Conservation (phyloP, 2,329 filamentous ascomycete genomes). For the Monosporascus sp. region DNA sequence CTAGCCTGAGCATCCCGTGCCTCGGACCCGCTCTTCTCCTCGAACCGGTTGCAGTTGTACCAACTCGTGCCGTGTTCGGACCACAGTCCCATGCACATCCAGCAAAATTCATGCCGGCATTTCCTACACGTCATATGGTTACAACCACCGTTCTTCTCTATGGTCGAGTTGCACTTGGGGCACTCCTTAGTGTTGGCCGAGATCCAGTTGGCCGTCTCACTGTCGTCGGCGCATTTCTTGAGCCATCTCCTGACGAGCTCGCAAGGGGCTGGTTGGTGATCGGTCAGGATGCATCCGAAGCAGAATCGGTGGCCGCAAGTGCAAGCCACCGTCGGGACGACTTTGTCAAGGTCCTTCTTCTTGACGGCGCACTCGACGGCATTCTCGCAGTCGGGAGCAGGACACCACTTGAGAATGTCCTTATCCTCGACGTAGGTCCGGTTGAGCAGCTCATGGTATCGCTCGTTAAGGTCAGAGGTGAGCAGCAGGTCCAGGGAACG, state of each 20-base stretch:
- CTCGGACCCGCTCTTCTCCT: conserved; percentile 90
- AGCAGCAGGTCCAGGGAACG: conserved; percentile 78
- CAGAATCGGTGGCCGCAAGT: conserved; percentile 83
- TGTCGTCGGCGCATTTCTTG: conserved; percentile 97
- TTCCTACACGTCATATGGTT: conserved; percentile 35
- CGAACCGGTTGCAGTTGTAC: conserved; percentile 98
- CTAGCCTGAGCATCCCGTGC: conserved; percentile 89
- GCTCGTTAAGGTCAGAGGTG: conserved; percentile 45
- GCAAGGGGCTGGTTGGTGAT: conserved; percentile 93
- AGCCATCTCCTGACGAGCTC: conserved; percentile 89
- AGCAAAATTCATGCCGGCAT: conserved; percentile 60
- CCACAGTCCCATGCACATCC: conserved; percentile 99
- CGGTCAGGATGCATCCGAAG: conserved; percentile 83
- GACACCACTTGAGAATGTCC: conserved; percentile 94
- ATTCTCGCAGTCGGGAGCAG: conserved; percentile 93
- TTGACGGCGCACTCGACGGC: conserved; percentile 86
- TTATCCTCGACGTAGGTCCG: conserved; percentile 97
- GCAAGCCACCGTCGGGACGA: conserved; percentile 89
- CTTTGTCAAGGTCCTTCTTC: conserved; percentile 73
- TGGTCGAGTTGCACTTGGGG: conserved; percentile 90
- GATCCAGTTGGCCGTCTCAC: conserved; percentile 98
- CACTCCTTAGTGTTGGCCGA: conserved; percentile 99
- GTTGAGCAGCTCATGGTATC: conserved; percentile 82
- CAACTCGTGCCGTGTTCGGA: conserved; percentile 97
- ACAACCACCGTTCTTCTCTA: conserved; percentile 78